Percentiles rank a stretch among this genome's conserved stretches.
Evolutionary conservation across 2,329 filamentous ascomycete genomes (phyloP).

Genomic region (Colletotrichum sansevieriae): DNA sequence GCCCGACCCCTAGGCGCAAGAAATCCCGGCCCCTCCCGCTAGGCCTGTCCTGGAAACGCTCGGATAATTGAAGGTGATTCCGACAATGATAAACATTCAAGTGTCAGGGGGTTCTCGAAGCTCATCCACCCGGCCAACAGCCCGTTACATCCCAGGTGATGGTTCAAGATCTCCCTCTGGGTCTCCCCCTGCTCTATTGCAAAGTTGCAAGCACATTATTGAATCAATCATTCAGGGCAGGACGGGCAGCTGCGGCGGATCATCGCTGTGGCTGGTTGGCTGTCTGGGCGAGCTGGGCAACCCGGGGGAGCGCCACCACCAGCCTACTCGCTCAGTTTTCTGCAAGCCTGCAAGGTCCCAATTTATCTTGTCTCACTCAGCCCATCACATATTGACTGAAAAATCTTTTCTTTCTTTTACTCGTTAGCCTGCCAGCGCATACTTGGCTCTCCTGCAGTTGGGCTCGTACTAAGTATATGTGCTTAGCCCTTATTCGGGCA

Average conservation of each 20-base stretch:
- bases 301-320: conserved; percentile 14
- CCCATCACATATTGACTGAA: conserved; percentile 24
- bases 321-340: conserved; percentile 29
- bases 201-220: conserved; percentile 30
- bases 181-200: conserved; percentile 7
- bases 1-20: background rate
- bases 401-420: conserved; percentile 17
- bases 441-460: conserved; percentile 21
- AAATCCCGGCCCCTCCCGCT: conserved; percentile 15
- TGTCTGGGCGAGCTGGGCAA: conserved; percentile 4
- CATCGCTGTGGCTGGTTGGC: conserved; percentile 17
- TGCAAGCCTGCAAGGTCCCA: conserved; percentile 36
- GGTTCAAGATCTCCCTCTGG: conserved; percentile 21
- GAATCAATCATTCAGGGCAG: conserved; percentile 32
- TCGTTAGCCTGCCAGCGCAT: conserved; percentile 37
- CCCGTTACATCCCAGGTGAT: conserved; percentile 13
- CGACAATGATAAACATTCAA: conserved; percentile 8
- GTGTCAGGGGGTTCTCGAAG: conserved; percentile 17
- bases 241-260: conserved; percentile 16
- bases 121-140: conserved; percentile 7
- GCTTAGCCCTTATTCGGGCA: conserved; percentile 28
- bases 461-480: conserved; percentile 23
- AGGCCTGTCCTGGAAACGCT: conserved; percentile 7
- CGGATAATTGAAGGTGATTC: conserved; percentile 28
- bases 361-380: conserved; percentile 36